These are phyloP conservation scores for Kluyveromyces lactis DNA, from an alignment of 805 yeast species.

Conservation along the genomic window DNA sequence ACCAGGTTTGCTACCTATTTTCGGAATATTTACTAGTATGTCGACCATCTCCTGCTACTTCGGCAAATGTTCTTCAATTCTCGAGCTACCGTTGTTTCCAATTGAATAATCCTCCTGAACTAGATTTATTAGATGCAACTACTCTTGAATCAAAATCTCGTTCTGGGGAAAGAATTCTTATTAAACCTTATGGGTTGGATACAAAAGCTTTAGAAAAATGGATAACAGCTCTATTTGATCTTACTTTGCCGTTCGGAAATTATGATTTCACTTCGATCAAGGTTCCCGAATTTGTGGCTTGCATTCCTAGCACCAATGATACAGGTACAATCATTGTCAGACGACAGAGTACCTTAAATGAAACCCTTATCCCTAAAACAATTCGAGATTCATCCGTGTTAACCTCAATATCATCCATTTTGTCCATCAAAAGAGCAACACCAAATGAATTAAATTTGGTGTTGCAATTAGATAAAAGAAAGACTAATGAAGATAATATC, in stretches of 20 bases:
- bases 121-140: conserved; percentile 7
- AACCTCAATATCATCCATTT: conserved; percentile 19
- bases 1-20: conserved; percentile 30
- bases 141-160: conserved; percentile 9
- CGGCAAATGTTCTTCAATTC: conserved; percentile 16
- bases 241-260: conserved; percentile 25
- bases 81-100: conserved; percentile 8
- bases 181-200: conserved; percentile 1
- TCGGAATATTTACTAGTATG: conserved; percentile 14
- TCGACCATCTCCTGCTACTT: conserved; percentile 8
- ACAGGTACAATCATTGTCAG: not conserved
- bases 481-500: conserved; percentile 8
- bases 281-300: conserved; percentile 15
- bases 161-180: conserved; percentile 4
- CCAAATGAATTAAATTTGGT: conserved; percentile 22
- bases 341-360: not conserved
- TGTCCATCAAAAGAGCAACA: conserved; percentile 21
- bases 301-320: conserved; percentile 8
- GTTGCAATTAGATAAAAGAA: conserved; percentile 21
- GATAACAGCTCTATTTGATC: conserved; percentile 33
- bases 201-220: conserved; percentile 26
- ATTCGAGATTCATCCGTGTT: not conserved
- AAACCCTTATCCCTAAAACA: too few relatives aligned
- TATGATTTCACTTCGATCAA: conserved; percentile 25
- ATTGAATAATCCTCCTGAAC: conserved; percentile 4